Evolutionary conservation across 139 green algal species (phyloP), one percentile per base, ranked within the genome.

Genomic region (Penium margaritaceum): DNA sequence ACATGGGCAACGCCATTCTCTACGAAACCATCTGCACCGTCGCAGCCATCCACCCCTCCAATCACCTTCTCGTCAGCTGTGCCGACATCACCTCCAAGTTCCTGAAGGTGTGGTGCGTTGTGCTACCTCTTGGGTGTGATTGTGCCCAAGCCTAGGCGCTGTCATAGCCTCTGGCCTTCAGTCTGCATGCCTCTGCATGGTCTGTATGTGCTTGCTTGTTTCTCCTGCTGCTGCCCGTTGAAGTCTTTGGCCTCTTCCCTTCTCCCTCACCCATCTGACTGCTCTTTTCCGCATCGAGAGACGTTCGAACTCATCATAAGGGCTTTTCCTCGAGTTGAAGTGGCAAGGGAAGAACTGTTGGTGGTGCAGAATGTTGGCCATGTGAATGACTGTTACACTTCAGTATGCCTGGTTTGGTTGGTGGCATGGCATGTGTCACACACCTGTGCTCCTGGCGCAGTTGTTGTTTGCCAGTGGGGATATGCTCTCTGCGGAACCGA

Each of bases 1-100:
- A 36, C 27, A 79, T 79, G n/a, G 70, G 75, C 39, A 78, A 95
- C 74, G 93, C 94, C 17, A 87, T 98, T 39, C 84, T 96, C 46
- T 95, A 90, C 69, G 94, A 98, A 80, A 90, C 85, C 43, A 86
- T 96, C 36, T 81, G 86, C 24, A 95, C 92, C 17, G 88, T 92
- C 58, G 89, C 92, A 17, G 84, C 83, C 73, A 96, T 98, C 77
- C 90, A 91, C 81, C 94, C 93, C 64, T 89, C 90, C 78, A 80
- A 85, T 1, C 67, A 83, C 46, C 83, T 98, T 33, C 84, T 98
- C 30, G 82, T 89, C 36, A 70, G 84, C 81, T 90, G 68, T 58
- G 86, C 90, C 3, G 86, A 91, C 58, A 85, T 87, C 30, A 87
- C 95, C 15, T 78, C 86, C 2, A 57, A 43, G 34, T 95, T 98